A percentile compares a stretch with the other conserved stretches of the same genome.
Evolutionary conservation across 306 rosid genomes (phyloP).

Genomic region (Mimosa bimucronata): DNA sequence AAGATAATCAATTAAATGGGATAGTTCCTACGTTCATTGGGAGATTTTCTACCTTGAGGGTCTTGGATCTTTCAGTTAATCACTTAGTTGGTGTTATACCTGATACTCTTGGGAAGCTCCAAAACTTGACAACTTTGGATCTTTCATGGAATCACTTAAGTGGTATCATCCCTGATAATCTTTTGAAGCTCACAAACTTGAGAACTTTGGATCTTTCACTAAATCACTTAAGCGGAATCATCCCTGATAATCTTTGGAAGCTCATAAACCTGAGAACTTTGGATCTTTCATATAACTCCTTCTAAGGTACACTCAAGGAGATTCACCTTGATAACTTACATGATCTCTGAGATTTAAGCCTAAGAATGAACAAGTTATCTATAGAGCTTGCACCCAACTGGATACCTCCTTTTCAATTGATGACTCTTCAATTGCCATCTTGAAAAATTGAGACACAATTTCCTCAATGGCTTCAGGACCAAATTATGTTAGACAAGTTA

Average conservation of each 20-base stretch:
- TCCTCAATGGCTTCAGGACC: neutral
- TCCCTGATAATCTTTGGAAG: neutral
- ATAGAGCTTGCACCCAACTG: neutral
- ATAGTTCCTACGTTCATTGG: neutral
- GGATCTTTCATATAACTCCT: neutral
- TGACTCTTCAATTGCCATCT: neutral
- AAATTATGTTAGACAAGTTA: neutral
- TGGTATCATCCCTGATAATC: too few species aligned
- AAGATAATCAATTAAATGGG: neutral
- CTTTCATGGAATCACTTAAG: too few species aligned
- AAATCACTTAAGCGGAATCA: neutral
- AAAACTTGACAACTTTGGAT: too few species aligned
- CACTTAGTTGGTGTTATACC: too few species aligned
- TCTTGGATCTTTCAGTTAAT: neutral
- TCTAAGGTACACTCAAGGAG: neutral
- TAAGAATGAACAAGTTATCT: neutral
- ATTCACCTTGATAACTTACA: neutral
- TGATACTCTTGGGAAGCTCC: too few species aligned
- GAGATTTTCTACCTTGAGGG: neutral
- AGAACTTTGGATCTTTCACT: too few species aligned
- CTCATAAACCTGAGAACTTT: neutral
- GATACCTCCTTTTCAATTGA: neutral
- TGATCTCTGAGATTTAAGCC: neutral
- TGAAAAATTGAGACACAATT: neutral
- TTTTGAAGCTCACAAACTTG: too few species aligned